Base-by-base conservation (phyloP, 208 protist species). In the Acanthamoeba comandoni region DNA sequence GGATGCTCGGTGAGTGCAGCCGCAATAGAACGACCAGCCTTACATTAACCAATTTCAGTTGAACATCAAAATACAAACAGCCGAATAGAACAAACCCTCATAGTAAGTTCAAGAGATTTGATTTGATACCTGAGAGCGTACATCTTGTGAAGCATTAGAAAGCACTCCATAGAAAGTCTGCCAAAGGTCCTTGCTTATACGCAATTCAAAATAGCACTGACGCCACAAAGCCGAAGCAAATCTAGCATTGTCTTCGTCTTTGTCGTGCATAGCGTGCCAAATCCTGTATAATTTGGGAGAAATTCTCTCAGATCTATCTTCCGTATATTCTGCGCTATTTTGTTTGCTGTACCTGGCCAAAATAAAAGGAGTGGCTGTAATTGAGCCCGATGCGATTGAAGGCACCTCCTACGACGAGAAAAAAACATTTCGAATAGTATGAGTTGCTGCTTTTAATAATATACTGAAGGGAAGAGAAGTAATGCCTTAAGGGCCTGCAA, bases 11-110 rank as follows among this genome's bases (percentile, higher is more conserved):
- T 24, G 55, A 87, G 52, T 19, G 79, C 79, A 49, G 79, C 57
- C 22, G 79, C n/a, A 49, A 87, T 69, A n/a, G 79, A 53, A 24
- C 79, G 52, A 49, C 57, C 79, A 39, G 79, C 79, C 79, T 87
- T 65, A 22, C 5, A 65, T 43, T 43, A 43, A 43, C 35, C 35
- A 43, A 43, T 1, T 43, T 43, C 1, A 43, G 35, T n/a, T 43
- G 35, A 5, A 43, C 35, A 43, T 43, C 35, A 43, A 43, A 43
- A 43, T 5, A 5, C 35, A 43, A 5, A 43, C 35, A 43, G 5
- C 35, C 5, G 35, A 7, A 7, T n/a, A n/a, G n/a, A 43, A 43
- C 35, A 43, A 43, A 43, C 35, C 35, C n/a, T n/a, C n/a, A n/a
- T n/a, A 43, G 35, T 7, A 43, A 7, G 5, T 43, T 43, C 5